Percentiles rank a stretch among this genome's conserved stretches.
Evolutionary conservation across 2,329 filamentous ascomycete species (phyloP).

Genomic region (Fusarium pseudoanthophilum): DNA sequence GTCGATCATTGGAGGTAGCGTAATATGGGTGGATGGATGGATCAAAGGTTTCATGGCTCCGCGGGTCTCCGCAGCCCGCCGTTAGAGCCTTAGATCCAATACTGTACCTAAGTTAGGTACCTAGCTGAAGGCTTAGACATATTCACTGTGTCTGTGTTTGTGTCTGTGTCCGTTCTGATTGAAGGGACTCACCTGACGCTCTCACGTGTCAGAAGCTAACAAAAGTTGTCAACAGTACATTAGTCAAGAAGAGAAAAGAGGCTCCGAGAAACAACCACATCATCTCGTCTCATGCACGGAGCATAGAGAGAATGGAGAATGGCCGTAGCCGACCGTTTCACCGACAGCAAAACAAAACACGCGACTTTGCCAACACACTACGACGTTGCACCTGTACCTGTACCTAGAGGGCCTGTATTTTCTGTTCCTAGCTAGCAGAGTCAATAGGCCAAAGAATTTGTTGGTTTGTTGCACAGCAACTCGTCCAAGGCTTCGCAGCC

Average conservation of each 20-base stretch:
- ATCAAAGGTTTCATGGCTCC: not conserved
- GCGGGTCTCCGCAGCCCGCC: not conserved
- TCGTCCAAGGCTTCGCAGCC: not conserved
- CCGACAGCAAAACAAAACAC: constrained; percentile 26
- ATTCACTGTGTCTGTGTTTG: not conserved
- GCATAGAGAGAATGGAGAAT: not conserved
- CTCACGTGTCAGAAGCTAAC: constrained; percentile 30
- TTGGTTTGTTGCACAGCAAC: constrained; percentile 5
- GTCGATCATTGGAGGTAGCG: constrained; percentile 14
- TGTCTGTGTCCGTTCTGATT: not conserved
- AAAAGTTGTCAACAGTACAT: not conserved
- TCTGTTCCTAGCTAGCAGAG: not conserved
- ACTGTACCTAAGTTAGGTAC: too few relatives aligned
- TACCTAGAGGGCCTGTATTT: not conserved
- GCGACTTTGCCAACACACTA: constrained; percentile 3
- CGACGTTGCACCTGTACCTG: constrained; percentile 16
- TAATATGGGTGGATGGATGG: not conserved
- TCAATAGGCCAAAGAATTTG: not conserved
- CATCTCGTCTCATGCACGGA: not conserved
- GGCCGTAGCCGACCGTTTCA: constrained; percentile 21
- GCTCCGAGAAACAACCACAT: constrained; percentile 17
- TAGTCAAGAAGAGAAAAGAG: not conserved
- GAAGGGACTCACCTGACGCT: constrained; percentile 23
- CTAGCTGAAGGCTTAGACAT: not conserved
- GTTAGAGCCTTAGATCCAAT: not conserved